phyloP scores from a whole-genome alignment of 2,329 filamentous ascomycete species.

The Fusarium mexicanum region DNA sequence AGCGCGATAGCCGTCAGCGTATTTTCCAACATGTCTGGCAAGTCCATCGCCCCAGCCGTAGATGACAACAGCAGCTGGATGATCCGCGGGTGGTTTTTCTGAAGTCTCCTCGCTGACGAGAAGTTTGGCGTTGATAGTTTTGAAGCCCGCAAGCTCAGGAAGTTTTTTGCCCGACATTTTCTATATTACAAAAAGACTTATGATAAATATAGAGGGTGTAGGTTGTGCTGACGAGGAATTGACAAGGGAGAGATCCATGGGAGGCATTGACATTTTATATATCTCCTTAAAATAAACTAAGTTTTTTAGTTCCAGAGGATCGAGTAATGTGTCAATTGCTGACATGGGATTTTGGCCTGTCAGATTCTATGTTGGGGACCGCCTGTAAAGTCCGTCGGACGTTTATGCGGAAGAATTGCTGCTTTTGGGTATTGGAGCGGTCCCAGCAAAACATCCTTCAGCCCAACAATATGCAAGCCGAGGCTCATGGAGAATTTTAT shows the following conservation, averaged over 20 bases:
- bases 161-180: conserved; percentile 34
- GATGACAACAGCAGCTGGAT: conserved; percentile 60
- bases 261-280: background rate
- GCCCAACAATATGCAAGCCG: conserved; percentile 14
- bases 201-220: background rate
- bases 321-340: conserved; percentile 6
- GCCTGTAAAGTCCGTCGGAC: conserved; percentile 14
- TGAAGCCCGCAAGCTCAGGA: conserved; percentile 52
- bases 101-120: conserved; percentile 52
- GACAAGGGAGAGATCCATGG: background rate
- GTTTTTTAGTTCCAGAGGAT: background rate
- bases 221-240: background rate
- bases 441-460: conserved; percentile 6
- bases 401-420: conserved; percentile 11
- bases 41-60: conserved; percentile 68
- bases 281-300: background rate
- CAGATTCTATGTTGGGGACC: conserved; percentile 6
- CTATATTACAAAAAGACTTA: background rate
- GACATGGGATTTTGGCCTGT: conserved; percentile 1
- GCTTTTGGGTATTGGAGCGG: conserved; percentile 8
- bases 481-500: background rate
- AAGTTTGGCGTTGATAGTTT: conserved; percentile 57
- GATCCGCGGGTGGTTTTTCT: conserved; percentile 29
- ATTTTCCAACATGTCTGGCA: conserved; percentile 65
- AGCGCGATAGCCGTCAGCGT: conserved; percentile 60